phyloP scores from a whole-genome alignment of 176 grass and related monocot species.

The Carex parvula region DNA sequence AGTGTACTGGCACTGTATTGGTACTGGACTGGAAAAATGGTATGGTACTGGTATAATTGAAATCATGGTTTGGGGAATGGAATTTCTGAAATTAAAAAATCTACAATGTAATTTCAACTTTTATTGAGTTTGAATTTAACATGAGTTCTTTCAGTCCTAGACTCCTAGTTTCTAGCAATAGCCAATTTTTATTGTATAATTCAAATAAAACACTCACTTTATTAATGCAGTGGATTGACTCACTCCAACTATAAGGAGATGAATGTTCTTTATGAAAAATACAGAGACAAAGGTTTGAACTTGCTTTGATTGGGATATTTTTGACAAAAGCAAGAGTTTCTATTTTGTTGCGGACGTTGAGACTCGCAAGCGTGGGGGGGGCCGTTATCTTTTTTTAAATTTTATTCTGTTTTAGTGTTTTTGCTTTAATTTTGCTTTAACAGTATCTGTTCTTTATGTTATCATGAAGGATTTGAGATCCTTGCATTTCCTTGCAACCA shows the following conservation, averaged over 20 bases:
- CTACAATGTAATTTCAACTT: background rate
- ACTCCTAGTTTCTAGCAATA: background rate
- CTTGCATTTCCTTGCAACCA: slow-evolving; percentile 89
- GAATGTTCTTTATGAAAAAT: slow-evolving; percentile 74
- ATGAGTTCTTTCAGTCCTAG: background rate
- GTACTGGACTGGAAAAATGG: background rate
- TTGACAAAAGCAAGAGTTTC: background rate
- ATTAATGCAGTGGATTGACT: slow-evolving; percentile 73
- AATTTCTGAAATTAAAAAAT: background rate
- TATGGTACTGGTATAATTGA: background rate
- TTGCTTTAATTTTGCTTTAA: background rate
- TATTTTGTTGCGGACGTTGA: background rate
- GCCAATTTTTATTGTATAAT: background rate
- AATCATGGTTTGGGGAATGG: background rate
- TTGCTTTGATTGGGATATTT: slow-evolving; percentile 12
- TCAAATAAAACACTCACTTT: background rate
- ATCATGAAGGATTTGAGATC: slow-evolving; percentile 60
- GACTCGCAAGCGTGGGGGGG: background rate
- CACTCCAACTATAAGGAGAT: slow-evolving; percentile 94
- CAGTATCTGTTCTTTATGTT: background rate
- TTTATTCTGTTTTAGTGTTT: background rate
- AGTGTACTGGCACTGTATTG: background rate
- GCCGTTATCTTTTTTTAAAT: background rate
- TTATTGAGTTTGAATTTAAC: background rate
- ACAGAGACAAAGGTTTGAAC: slow-evolving; percentile 70